phyloP scores from a whole-genome alignment of 2,329 filamentous ascomycete species.

The Malbranchea cinnamomea region DNA sequence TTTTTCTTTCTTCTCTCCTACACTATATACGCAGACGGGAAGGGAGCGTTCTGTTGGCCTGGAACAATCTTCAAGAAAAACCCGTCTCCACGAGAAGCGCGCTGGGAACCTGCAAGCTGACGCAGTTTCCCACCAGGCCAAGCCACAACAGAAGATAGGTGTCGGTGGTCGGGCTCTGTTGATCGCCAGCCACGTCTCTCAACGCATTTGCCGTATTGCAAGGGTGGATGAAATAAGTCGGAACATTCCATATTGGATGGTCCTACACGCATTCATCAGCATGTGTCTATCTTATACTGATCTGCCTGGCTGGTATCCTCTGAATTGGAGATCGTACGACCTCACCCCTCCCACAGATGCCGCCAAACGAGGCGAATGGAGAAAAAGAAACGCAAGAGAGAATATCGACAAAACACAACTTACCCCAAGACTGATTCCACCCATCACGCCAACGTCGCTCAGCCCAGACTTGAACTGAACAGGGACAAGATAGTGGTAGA shows the following conservation, averaged over 20 bases:
- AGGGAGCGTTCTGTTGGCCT: too few species aligned
- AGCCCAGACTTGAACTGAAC: slow-evolving; percentile 47
- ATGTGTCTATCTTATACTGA: too few species aligned
- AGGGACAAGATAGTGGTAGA: slow-evolving; percentile 58
- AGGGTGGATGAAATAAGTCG: slow-evolving; percentile 83
- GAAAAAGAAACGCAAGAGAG: too few species aligned
- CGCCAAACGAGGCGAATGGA: too few species aligned
- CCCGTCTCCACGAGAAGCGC: too few species aligned
- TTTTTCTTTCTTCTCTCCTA: too few species aligned
- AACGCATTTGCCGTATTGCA: slow-evolving; percentile 78
- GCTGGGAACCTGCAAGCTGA: slow-evolving; percentile 63
- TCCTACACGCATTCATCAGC: too few species aligned
- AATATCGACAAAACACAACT: slow-evolving; percentile 26
- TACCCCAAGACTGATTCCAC: slow-evolving; percentile 64
- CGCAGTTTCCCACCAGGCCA: slow-evolving; percentile 66
- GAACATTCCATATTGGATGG: slow-evolving; percentile 65
- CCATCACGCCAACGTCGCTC: slow-evolving; percentile 47
- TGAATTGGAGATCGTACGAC: too few species aligned
- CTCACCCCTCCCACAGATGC: too few species aligned
- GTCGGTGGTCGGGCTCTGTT: slow-evolving; percentile 29
- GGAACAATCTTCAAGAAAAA: too few species aligned
- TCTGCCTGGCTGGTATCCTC: too few species aligned
- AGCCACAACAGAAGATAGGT: slow-evolving; percentile 80
- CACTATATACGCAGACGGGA: too few species aligned
- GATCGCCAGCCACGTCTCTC: slow-evolving; percentile 40